A percentile compares a stretch with the other conserved stretches of the same genome.
Conservation (phyloP, 495 filamentous ascomycete species). For the Acidiella bohemica region DNA sequence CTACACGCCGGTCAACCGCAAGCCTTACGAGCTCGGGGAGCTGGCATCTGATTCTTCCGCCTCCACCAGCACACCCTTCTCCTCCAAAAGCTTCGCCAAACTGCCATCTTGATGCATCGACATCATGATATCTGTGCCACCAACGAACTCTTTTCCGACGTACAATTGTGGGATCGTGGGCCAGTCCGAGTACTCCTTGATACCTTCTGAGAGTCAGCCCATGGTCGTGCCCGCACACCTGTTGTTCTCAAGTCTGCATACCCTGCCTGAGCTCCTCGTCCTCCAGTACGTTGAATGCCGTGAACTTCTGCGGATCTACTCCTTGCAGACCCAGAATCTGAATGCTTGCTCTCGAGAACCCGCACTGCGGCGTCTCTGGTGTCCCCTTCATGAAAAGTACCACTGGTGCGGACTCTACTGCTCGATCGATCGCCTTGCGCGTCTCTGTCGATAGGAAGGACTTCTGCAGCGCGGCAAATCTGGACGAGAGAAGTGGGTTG, state of each 20-base stretch:
- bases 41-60: constrained; percentile 11
- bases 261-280: constrained; percentile 74
- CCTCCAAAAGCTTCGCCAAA: constrained; percentile 77
- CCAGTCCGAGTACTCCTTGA: constrained; percentile 98
- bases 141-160: constrained; percentile 87
- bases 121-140: constrained; percentile 92
- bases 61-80: constrained; percentile 65
- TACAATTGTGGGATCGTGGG: constrained; percentile 97
- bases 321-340: constrained; percentile 91
- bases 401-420: constrained; percentile 69
- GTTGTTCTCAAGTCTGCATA: constrained; percentile 30
- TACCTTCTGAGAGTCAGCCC: constrained; percentile 42
- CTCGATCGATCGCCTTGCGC: constrained; percentile 70
- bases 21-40: constrained; percentile 7
- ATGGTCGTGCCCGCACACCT: not conserved
- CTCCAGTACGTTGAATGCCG: constrained; percentile 92
- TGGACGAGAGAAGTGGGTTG: constrained; percentile 19
- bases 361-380: constrained; percentile 92
- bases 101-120: constrained; percentile 96
- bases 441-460: constrained; percentile 69
- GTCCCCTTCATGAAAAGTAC: constrained; percentile 99
- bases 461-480: constrained; percentile 28
- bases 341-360: constrained; percentile 88
- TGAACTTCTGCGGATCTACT: constrained; percentile 91
- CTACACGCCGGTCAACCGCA: too few relatives aligned